A percentile compares a stretch with the other conserved stretches of the same genome.
These are phyloP conservation scores for Exutisphaerella laricina DNA, from an alignment of 2,329 filamentous ascomycete species.

Conservation along the genomic window DNA sequence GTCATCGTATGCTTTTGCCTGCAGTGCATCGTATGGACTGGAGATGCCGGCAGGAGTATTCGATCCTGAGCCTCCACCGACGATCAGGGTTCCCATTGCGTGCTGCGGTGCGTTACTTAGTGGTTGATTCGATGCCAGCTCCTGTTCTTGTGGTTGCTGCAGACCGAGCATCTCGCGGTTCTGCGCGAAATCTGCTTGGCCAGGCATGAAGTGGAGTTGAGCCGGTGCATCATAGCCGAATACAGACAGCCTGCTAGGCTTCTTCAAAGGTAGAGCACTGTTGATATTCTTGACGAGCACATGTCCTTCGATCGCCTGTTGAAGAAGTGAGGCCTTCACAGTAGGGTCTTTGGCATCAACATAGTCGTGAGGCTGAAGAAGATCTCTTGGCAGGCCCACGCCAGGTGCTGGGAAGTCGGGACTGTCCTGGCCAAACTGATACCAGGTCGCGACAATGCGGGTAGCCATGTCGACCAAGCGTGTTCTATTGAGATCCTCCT, in stretches of 20 bases:
- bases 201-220: slow-evolving; percentile 28
- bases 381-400: slow-evolving; percentile 47
- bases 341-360: slow-evolving; percentile 52
- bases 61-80: slow-evolving; percentile 34
- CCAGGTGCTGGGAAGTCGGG: slow-evolving; percentile 40
- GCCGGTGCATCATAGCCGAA: slow-evolving; percentile 54
- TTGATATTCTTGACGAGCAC: slow-evolving; percentile 60
- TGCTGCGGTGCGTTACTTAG: slow-evolving; percentile 23
- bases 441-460: slow-evolving; percentile 50
- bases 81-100: slow-evolving; percentile 31
- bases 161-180: slow-evolving; percentile 24
- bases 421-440: slow-evolving; percentile 47
- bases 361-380: slow-evolving; percentile 47
- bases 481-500: slow-evolving; percentile 52
- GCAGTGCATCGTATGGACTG: slow-evolving; percentile 35
- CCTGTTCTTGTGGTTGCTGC: slow-evolving; percentile 18
- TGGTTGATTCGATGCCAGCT: slow-evolving; percentile 32
- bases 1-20: slow-evolving; percentile 42
- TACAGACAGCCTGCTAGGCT: slow-evolving; percentile 50
- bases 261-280: slow-evolving; percentile 49
- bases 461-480: slow-evolving; percentile 59
- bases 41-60: slow-evolving; percentile 32
- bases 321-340: slow-evolving; percentile 45
- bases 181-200: slow-evolving; percentile 20
- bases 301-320: slow-evolving; percentile 58